These are phyloP conservation scores for Raddia guianensis DNA, from an alignment of 176 grass and related monocot genomes.

Conservation along the genomic window DNA sequence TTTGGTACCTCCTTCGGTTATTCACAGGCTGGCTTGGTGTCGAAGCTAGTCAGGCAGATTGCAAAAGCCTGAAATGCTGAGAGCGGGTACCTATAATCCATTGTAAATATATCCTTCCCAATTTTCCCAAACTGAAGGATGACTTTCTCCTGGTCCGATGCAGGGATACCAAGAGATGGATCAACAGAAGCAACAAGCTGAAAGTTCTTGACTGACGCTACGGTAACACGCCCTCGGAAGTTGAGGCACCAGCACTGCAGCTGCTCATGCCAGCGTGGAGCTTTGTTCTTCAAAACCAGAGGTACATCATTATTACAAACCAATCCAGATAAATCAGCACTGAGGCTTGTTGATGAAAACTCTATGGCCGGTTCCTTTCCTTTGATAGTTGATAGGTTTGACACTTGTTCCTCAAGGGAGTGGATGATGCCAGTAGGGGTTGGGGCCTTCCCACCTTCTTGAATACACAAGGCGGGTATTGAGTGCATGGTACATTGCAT, in stretches of 20 bases:
- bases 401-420: slow-evolving; percentile 54
- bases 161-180: slow-evolving; percentile 58
- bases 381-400: slow-evolving; percentile 49
- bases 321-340: slow-evolving; percentile 37
- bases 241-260: slow-evolving; percentile 99
- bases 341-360: slow-evolving; percentile 59
- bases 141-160: slow-evolving; percentile 78
- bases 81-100: slow-evolving; percentile 94
- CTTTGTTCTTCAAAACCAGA: slow-evolving; percentile 89
- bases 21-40: slow-evolving; percentile 96
- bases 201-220: slow-evolving; percentile 97
- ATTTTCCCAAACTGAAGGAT: slow-evolving; percentile 98
- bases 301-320: slow-evolving; percentile 38
- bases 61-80: slow-evolving; percentile 94
- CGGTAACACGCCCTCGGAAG: slow-evolving; percentile 89
- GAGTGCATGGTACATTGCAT: slow-evolving; percentile 95
- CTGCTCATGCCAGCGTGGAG: slow-evolving; percentile 95
- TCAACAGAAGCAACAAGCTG: slow-evolving; percentile 82
- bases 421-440: slow-evolving; percentile 75
- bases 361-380: slow-evolving; percentile 55
- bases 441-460: slow-evolving; percentile 69
- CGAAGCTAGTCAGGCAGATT: slow-evolving; percentile 96
- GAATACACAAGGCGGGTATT: slow-evolving; percentile 66
- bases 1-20: slow-evolving; percentile 21
- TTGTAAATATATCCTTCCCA: slow-evolving; percentile 98